phyloP scores from a whole-genome alignment of 192 early-diverging fungal genomes.

The Geranomyces michiganensis region DNA sequence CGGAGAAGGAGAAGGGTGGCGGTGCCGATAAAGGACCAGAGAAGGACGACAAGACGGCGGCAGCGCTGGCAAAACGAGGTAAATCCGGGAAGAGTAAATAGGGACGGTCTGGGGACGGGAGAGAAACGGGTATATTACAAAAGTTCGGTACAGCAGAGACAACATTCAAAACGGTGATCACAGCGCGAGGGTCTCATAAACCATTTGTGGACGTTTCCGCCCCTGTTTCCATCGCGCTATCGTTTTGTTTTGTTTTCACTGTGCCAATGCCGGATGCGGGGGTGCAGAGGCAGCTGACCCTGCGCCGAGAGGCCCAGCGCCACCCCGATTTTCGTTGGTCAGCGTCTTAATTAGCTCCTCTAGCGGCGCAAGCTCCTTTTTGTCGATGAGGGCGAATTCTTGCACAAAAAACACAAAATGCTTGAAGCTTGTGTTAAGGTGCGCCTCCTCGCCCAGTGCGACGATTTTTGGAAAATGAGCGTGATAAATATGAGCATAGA shows the following conservation, averaged over 20 bases:
- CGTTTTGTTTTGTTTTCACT: too few species aligned
- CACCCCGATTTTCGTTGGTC: constrained; percentile 30
- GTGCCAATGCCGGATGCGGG: too few species aligned
- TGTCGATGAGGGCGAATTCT: constrained; percentile 79
- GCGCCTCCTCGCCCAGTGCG: constrained; percentile 79
- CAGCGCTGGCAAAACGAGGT: too few species aligned
- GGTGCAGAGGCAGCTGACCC: too few species aligned
- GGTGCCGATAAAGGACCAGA: not conserved
- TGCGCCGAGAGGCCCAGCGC: not conserved
- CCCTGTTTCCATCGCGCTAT: too few species aligned
- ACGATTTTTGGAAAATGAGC: constrained; percentile 78
- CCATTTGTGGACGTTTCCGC: too few species aligned
- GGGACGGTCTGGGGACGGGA: too few species aligned
- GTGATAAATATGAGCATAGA: constrained; percentile 94
- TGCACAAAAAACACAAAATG: constrained; percentile 91
- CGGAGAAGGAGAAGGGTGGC: constrained; percentile 1
- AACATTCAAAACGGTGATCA: too few species aligned
- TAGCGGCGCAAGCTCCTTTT: constrained; percentile 59
- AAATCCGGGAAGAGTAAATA: too few species aligned
- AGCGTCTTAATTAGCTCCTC: constrained; percentile 52
- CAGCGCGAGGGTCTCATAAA: too few species aligned
- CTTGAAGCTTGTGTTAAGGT: constrained; percentile 92
- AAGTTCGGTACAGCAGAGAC: too few species aligned
- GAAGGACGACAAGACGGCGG: not conserved
- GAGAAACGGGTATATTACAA: too few species aligned